Conservation (phyloP, 108 stramenopile species). For the Cyclostephanos invisitatus region DNA sequence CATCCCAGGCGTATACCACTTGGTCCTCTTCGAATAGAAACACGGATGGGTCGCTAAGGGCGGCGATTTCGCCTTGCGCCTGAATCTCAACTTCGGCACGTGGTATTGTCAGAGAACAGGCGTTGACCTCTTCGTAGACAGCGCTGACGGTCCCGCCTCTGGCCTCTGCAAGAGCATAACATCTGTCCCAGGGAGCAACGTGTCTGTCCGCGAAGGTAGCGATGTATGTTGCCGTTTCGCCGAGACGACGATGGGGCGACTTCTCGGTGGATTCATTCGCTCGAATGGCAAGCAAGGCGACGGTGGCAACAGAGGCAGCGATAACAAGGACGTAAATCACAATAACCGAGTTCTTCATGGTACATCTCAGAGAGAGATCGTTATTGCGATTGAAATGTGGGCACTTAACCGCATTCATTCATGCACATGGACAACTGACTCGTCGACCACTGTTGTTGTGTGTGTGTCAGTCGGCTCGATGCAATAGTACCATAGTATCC, state of each 20-base stretch:
- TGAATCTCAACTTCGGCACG: background rate
- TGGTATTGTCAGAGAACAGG: background rate
- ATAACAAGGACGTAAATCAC: background rate
- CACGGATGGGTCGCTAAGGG: background rate
- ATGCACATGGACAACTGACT: too few species aligned
- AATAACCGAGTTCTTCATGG: background rate
- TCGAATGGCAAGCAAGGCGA: background rate
- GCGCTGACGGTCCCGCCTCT: background rate
- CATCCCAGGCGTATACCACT: background rate
- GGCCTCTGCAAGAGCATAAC: background rate
- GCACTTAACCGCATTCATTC: too few species aligned
- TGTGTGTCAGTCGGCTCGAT: too few species aligned
- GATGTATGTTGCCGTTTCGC: background rate
- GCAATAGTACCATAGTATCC: too few species aligned
- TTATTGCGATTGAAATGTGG: background rate
- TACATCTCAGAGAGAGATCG: background rate
- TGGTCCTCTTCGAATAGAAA: background rate
- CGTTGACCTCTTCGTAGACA: conserved; percentile 5
- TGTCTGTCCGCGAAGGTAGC: conserved; percentile 1
- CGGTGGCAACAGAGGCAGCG: background rate
- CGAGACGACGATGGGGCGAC: background rate
- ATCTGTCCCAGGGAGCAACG: background rate
- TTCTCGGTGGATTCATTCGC: background rate
- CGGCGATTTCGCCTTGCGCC: background rate
- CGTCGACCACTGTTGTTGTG: too few species aligned